Evolutionary conservation across 306 rosid species (phyloP).

Genomic region (Cicer arietinum): DNA sequence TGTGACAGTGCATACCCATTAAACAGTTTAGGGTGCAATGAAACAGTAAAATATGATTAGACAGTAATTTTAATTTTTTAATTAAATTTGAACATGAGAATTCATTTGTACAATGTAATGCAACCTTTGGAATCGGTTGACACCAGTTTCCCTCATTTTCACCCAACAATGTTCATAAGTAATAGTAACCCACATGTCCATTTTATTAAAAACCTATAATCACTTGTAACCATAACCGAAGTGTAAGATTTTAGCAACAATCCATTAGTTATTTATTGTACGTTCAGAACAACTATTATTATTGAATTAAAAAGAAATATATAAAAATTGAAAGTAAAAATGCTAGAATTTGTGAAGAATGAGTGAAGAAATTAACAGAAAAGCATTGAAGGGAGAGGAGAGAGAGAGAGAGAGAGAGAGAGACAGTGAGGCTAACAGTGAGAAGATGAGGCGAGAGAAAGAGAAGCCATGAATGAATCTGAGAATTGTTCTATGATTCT

Average conservation of each 20-base stretch:
- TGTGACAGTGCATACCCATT: too few species aligned
- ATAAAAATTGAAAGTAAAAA: neutral
- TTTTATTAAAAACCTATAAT: neutral
- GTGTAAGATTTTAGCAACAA: neutral
- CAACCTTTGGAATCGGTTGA: neutral
- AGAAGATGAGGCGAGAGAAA: neutral
- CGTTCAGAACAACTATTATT: neutral
- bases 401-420: constrained; percentile 17
- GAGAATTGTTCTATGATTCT: neutral
- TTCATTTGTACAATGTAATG: neutral
- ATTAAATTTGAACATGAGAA: too few species aligned
- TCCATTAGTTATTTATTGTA: neutral
- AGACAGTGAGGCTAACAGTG: neutral
- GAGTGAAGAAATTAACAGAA: neutral
- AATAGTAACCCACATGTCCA: neutral
- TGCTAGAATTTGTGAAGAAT: neutral
- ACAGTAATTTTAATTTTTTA: too few species aligned
- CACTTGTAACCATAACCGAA: neutral
- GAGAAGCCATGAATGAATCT: constrained; percentile 26
- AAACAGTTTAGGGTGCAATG: too few species aligned
- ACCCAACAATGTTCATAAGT: neutral
- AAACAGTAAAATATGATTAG: too few species aligned
- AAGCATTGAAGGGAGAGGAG: neutral
- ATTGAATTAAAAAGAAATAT: neutral
- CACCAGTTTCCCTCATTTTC: neutral